A percentile compares a stretch with the other conserved stretches of the same genome.
Conservation (phyloP, 2,329 filamentous ascomycete species). For the Cercospora brassicicola region DNA sequence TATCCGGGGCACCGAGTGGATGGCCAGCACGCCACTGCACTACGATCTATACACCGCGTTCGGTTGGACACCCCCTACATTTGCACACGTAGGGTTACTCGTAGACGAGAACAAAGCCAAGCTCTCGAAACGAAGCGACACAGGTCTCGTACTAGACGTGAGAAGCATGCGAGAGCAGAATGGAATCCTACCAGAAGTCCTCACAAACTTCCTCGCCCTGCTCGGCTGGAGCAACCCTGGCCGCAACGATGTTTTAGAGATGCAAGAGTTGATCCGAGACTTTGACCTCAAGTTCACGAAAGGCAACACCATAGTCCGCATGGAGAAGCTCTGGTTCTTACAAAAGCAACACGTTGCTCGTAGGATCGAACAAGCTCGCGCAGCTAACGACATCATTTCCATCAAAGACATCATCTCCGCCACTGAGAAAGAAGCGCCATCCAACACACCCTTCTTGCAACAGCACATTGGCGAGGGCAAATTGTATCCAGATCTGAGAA, state of each 20-base stretch:
- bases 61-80: constrained; percentile 50
- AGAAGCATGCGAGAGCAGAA: constrained; percentile 56
- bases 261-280: constrained; percentile 69
- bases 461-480: not conserved
- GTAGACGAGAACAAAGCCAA: constrained; percentile 52
- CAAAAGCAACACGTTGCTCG: constrained; percentile 68
- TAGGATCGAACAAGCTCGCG: constrained; percentile 49
- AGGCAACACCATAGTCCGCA: constrained; percentile 80
- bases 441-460: constrained; percentile 16
- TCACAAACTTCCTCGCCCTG: constrained; percentile 81
- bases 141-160: constrained; percentile 53
- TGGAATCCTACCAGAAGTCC: constrained; percentile 62
- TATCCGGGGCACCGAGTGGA: constrained; percentile 93
- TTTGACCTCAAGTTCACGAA: constrained; percentile 87
- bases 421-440: constrained; percentile 30
- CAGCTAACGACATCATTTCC: constrained; percentile 35
- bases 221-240: constrained; percentile 76
- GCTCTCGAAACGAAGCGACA: constrained; percentile 69
- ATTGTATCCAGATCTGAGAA: constrained; percentile 34
- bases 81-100: constrained; percentile 53
- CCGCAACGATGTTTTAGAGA: constrained; percentile 67
- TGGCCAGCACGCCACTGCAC: constrained; percentile 85
- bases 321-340: constrained; percentile 76
- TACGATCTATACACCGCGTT: constrained; percentile 56
- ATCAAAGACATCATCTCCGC: constrained; percentile 41